Base-by-base conservation (phyloP, 768 basidiomycete species). In the Clavulina sp. region DNA sequence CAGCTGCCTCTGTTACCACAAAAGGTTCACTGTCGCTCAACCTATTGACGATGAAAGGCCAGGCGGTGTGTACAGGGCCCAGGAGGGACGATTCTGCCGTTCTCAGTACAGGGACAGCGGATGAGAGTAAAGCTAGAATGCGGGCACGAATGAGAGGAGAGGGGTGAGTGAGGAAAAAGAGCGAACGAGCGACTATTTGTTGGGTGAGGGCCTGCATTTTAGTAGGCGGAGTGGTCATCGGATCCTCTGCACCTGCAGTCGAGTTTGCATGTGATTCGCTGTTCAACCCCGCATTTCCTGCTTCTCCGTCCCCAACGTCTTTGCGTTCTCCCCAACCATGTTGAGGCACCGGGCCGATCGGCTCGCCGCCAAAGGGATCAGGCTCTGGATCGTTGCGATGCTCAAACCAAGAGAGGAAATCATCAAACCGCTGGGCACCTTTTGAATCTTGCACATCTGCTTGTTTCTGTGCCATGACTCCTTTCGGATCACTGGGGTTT, bases 41-140 rank as follows among this genome's bases (percentile, higher is more conserved):
- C 5, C 93, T 75, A 58, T 88, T 88, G 51, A 97, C 66, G 57
- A 99, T 77, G 63, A 81, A 86, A n/a, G 88, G 87, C 95, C 95
- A 99, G 1, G 85, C 82, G 21, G 75, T 73, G 64, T 97, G 85
- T 32, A 96, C 75, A 3, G 83, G 73, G 2, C 89, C 84, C 36
- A 97, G 73, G 18, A 96, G 73, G 16, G 81, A 76, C 9, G 79
- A 75, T 59, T 81, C 80, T 0, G 65, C 59, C 73, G 73, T 21
- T 80, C 69, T 49, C 18, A 71, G 61, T 4, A 91, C 78, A 0
- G 82, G 75, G 3, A 85, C 76, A 1, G 91, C 78, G 1, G 78
- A 74, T 9, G 75, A 68, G 36, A 99, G 68, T 13, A 99, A 71
- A 2, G 71, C 66, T 48, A 97, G 70, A 43, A 97, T 85, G 19